Evolutionary conservation across 139 green algal species (phyloP), one percentile per base, ranked within the genome.

Genomic region (Gonium pectorale): DNA sequence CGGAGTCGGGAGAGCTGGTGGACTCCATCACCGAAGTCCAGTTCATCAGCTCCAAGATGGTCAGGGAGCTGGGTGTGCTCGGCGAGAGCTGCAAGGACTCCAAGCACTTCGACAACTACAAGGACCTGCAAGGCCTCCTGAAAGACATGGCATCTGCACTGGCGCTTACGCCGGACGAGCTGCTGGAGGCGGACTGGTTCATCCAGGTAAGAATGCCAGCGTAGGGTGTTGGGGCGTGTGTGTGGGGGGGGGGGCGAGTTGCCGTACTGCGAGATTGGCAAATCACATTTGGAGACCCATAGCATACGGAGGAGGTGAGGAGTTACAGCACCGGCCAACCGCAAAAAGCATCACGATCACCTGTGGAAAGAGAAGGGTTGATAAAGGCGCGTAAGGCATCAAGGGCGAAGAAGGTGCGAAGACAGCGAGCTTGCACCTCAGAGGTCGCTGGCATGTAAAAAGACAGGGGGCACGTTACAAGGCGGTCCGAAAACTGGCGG

Each of bases 111-210:
- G 70, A 49, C 49, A 79, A 33, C 49, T 49, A 66, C 70, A 24
- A 35, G 46, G 49, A 64, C 46, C 70, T 79, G 70, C 31, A 37
- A 6, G 15, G 46, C 33, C 67, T 74, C 40, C 67, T 74, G 26
- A 5, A 19, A 22, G 67, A 56, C 67, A 74, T 74, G 67, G 40
- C 70, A 21, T 44, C 49, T 46, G 70, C 70, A 26, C 33, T 79
- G 70, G 49, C 26, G 31, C 70, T 78, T 15, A 78, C 44, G 69
- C 69, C 69, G 69, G 69, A 62, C 43, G 44, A 11, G 69, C 69
- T 78, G 69, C 69, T 60, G 69, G n/a, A 43, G 69, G 44, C 69
- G 44, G 69, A 46, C 29, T 78, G 69, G 69, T 78, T 78, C 29
- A 43, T 22, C 27, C 43, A 78, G 43, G 69, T 78, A 49, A 33